Base-by-base conservation (phyloP, 2,329 filamentous ascomycete species). In the Emergomyces pasteurianus region DNA sequence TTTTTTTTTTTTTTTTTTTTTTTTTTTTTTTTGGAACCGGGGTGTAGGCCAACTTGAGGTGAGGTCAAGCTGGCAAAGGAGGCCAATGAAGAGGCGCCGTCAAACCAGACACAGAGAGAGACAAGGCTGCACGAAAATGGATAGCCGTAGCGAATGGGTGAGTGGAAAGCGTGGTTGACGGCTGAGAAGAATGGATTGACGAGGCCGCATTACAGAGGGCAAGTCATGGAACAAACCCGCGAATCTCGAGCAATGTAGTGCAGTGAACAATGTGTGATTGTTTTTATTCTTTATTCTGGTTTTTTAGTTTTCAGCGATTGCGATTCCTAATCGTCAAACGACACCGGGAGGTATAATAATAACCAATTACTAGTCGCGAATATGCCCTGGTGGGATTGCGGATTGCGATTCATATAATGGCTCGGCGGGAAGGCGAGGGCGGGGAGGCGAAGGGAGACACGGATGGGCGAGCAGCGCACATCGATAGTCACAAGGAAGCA, bases 211-310 rank as follows among this genome's bases (percentile, higher is more conserved):
- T 28, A 58, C 56, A 50, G 42, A 43, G 26, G 14, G 21, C 28
- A 43, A 58, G 49, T 34, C 56, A 58, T 58, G 56, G 49, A 49
- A 53, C 50, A 7, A 36, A n/a, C 31, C 55, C n/a, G n/a, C n/a
- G n/a, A n/a, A n/a, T n/a, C n/a, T n/a, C n/a, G n/a, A n/a, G n/a
- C n/a, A n/a, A n/a, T n/a, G n/a, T n/a, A n/a, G n/a, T n/a, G n/a
- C n/a, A n/a, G n/a, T n/a, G n/a, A n/a, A n/a, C n/a, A n/a, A n/a
- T n/a, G n/a, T n/a, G n/a, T n/a, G n/a, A n/a, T n/a, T n/a, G n/a
- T n/a, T n/a, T n/a, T n/a, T n/a, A n/a, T n/a, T n/a, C n/a, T n/a
- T n/a, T n/a, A n/a, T n/a, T n/a, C n/a, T n/a, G n/a, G n/a, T n/a
- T n/a, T n/a, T n/a, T n/a, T n/a, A n/a, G 12, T 46, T 50, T 23